A percentile compares a stretch with the other conserved stretches of the same genome.
Conservation (phyloP, 352 stramenopile species). For the Globisporangium spinosum region DNA sequence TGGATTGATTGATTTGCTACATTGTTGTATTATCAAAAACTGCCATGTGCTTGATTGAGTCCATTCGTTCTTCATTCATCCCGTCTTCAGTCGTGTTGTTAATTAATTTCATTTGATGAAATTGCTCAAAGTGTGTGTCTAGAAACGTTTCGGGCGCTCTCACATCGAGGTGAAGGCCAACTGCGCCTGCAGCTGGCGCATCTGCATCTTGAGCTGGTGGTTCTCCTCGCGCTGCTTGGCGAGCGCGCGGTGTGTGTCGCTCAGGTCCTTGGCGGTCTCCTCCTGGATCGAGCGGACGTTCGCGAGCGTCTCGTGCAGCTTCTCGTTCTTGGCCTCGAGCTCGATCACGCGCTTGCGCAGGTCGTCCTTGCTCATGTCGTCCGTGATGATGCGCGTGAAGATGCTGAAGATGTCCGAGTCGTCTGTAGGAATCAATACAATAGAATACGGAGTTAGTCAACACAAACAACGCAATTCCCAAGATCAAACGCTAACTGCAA, state of each 20-base stretch:
- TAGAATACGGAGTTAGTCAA: neutral
- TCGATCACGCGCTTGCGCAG: constrained; percentile 64
- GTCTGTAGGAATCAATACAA: constrained; percentile 28
- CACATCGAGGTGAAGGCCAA: constrained; percentile 54
- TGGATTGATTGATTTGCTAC: neutral
- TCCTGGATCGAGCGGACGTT: constrained; percentile 67
- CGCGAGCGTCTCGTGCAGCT: constrained; percentile 69
- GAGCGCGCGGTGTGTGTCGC: constrained; percentile 45
- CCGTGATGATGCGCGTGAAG: constrained; percentile 80
- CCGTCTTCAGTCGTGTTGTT: neutral
- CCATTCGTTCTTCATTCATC: neutral
- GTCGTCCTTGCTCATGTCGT: constrained; percentile 77
- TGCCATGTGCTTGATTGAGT: neutral
- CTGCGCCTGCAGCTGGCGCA: constrained; percentile 60
- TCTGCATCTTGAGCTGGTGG: constrained; percentile 50
- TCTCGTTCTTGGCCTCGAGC: constrained; percentile 67
- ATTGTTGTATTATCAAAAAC: constrained; percentile 5
- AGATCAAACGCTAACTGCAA: neutral
- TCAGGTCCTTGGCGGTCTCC: constrained; percentile 49
- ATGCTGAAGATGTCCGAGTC: constrained; percentile 81
- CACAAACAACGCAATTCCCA: neutral
- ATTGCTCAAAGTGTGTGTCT: neutral
- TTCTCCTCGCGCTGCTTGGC: constrained; percentile 50
- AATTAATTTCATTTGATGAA: neutral
- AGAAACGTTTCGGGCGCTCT: neutral